Evolutionary conservation across 1,139 yeast genomes (phyloP).

Genomic region (Pichia sp.): DNA sequence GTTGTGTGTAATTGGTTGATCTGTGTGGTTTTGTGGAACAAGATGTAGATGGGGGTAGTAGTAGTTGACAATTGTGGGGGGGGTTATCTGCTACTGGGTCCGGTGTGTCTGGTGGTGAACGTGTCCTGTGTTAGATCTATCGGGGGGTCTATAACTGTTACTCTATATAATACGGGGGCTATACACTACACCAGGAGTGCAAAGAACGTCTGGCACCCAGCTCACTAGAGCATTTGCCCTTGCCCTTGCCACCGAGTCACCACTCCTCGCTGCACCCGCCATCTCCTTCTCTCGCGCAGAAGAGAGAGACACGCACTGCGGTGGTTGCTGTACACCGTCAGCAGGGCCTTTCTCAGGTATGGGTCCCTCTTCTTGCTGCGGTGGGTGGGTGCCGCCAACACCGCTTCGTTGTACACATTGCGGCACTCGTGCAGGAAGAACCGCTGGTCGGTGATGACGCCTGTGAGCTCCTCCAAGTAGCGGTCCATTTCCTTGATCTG

Average conservation of each 20-base stretch:
- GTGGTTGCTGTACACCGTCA: slow-evolving; percentile 2
- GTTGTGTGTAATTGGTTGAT: background rate
- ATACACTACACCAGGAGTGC: no score
- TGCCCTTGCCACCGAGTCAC: background rate
- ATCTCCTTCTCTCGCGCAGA: slow-evolving; percentile 5
- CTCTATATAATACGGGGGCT: no score
- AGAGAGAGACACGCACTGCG: slow-evolving; percentile 1
- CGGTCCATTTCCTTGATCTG: background rate
- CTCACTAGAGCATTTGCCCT: background rate
- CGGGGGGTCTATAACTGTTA: no score
- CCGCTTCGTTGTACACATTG: background rate
- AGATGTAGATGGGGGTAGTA: no score
- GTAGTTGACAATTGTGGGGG: no score
- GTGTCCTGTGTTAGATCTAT: no score
- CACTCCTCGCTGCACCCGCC: slow-evolving; percentile 6
- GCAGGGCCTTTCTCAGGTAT: background rate
- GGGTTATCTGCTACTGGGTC: no score
- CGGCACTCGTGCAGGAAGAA: background rate
- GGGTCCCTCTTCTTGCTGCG: background rate
- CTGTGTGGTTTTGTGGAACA: no score
- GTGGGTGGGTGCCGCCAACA: background rate
- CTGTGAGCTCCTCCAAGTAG: background rate
- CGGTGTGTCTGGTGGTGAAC: no score
- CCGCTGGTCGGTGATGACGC: background rate
- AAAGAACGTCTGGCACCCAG: no score